Evolutionary conservation across 371 early-diverging fungal genomes (phyloP).

Genomic region (Gilbertella persicaria): DNA sequence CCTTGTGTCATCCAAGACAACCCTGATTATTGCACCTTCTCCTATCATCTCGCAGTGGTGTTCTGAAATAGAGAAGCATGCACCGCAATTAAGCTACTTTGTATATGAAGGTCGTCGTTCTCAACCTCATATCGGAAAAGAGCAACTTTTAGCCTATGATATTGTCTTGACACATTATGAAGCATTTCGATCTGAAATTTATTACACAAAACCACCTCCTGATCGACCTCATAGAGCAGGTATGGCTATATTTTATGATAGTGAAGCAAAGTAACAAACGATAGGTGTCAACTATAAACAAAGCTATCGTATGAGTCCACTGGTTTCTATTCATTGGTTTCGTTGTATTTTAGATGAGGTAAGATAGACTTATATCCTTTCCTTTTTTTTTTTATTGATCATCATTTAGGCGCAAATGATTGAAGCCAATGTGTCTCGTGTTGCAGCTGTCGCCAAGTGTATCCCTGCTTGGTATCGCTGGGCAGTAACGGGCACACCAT

Average conservation of each 20-base stretch:
- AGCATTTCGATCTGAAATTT: slow-evolving; percentile 54
- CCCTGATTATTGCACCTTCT: slow-evolving; percentile 66
- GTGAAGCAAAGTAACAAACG: too few species aligned
- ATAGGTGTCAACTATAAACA: slow-evolving; percentile 34
- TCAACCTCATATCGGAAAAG: slow-evolving; percentile 13
- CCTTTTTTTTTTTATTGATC: slow-evolving; percentile 13
- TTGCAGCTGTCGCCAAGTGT: slow-evolving; percentile 56
- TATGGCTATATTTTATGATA: slow-evolving; percentile 12
- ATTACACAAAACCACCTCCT: slow-evolving; percentile 35
- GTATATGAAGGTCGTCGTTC: slow-evolving; percentile 27
- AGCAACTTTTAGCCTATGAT: slow-evolving; percentile 46
- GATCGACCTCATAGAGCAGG: slow-evolving; percentile 33
- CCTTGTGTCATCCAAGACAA: slow-evolving; percentile 36
- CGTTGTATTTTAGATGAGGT: slow-evolving; percentile 59
- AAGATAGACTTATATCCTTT: neutral
- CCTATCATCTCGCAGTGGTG: slow-evolving; percentile 69
- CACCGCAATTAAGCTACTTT: slow-evolving; percentile 39
- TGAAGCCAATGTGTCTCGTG: slow-evolving; percentile 44
- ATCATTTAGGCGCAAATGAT: slow-evolving; percentile 66
- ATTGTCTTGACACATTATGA: slow-evolving; percentile 64
- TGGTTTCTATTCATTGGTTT: slow-evolving; percentile 62
- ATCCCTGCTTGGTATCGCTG: slow-evolving; percentile 65
- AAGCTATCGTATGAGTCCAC: slow-evolving; percentile 40
- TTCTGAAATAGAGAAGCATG: slow-evolving; percentile 54
- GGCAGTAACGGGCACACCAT: slow-evolving; percentile 77